phyloP scores from a whole-genome alignment of 2,329 filamentous ascomycete species.

The Monosporascus sp. region DNA sequence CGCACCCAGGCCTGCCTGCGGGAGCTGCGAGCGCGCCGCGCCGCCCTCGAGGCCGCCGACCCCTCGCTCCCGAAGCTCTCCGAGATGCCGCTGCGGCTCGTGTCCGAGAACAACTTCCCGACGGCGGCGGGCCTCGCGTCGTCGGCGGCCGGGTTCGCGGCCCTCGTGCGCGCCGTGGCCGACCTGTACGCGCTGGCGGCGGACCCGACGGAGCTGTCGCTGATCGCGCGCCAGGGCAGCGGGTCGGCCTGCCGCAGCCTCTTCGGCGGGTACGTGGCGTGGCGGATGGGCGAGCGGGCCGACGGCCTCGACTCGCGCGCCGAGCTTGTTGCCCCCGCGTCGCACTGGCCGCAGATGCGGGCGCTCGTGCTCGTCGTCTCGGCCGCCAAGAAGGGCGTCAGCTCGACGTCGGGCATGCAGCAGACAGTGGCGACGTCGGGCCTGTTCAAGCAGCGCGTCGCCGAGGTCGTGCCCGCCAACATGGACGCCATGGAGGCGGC shows the following conservation, averaged over 20 bases:
- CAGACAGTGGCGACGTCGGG: constrained; percentile 86
- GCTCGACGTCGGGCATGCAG: constrained; percentile 92
- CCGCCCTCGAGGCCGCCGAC: constrained; percentile 66
- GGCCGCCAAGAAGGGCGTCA: constrained; percentile 92
- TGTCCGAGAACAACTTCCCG: constrained; percentile 98
- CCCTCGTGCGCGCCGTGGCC: constrained; percentile 77
- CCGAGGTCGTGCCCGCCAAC: constrained; percentile 70
- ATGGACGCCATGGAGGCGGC: constrained; percentile 85
- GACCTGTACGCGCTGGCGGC: constrained; percentile 84
- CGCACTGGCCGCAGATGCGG: constrained; percentile 94
- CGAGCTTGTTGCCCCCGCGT: constrained; percentile 78
- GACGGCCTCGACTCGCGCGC: constrained; percentile 87
- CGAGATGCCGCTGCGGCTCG: constrained; percentile 70
- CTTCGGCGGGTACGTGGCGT: constrained; percentile 94
- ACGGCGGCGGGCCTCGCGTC: constrained; percentile 86
- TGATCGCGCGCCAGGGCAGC: constrained; percentile 88
- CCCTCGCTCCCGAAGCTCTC: constrained; percentile 77
- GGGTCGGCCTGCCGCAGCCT: constrained; percentile 90
- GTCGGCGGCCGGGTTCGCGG: constrained; percentile 64
- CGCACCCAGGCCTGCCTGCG: constrained; percentile 93
- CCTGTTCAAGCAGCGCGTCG: constrained; percentile 75
- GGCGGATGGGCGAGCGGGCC: constrained; percentile 69
- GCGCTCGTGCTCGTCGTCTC: constrained; percentile 87
- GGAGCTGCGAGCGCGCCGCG: constrained; percentile 73
- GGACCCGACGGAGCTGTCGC: constrained; percentile 74